A percentile compares a stretch with the other conserved stretches of the same genome.
Conservation (phyloP, 371 early-diverging fungal species). For the Mycotypha africana region DNA sequence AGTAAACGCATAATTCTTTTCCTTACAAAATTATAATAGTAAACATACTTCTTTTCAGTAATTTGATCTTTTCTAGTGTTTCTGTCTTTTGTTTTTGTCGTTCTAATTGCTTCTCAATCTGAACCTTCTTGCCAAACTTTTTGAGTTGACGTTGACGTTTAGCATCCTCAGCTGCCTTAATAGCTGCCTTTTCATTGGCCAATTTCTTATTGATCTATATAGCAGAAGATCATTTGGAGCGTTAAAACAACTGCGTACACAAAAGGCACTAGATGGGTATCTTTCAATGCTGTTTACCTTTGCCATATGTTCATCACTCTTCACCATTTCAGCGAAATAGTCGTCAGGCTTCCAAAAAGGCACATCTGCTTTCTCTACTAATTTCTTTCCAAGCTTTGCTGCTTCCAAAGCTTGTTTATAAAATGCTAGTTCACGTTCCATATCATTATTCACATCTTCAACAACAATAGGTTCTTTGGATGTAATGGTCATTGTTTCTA, state of each 20-base stretch:
- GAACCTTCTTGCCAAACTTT: slow-evolving; percentile 97
- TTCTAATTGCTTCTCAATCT: slow-evolving; percentile 83
- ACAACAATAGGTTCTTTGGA: slow-evolving; percentile 53
- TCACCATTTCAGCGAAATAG: slow-evolving; percentile 95
- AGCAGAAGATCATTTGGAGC: no score
- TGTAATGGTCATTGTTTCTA: slow-evolving; percentile 76
- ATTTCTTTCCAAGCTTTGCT: slow-evolving; percentile 56
- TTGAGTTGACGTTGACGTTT: slow-evolving; percentile 61
- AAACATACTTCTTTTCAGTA: slow-evolving; percentile 81
- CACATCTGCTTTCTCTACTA: slow-evolving; percentile 54
- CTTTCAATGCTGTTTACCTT: slow-evolving; percentile 24
- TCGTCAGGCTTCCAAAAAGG: slow-evolving; percentile 84
- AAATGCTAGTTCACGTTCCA: slow-evolving; percentile 88
- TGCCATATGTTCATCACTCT: slow-evolving; percentile 88
- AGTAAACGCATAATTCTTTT: no score
- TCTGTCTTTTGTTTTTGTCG: slow-evolving; percentile 77
- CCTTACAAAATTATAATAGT: background rate
- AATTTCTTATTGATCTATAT: slow-evolving; percentile 80
- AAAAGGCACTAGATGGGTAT: slow-evolving; percentile 5
- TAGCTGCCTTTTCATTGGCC: slow-evolving; percentile 72
- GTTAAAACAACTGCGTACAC: no score
- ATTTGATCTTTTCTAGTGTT: slow-evolving; percentile 83
- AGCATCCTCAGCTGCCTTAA: slow-evolving; percentile 84
- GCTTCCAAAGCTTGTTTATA: slow-evolving; percentile 84
- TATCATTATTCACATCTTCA: slow-evolving; percentile 75